Evolutionary conservation across 495 filamentous ascomycete genomes (phyloP).

Genomic region (Margaritispora aquatica): DNA sequence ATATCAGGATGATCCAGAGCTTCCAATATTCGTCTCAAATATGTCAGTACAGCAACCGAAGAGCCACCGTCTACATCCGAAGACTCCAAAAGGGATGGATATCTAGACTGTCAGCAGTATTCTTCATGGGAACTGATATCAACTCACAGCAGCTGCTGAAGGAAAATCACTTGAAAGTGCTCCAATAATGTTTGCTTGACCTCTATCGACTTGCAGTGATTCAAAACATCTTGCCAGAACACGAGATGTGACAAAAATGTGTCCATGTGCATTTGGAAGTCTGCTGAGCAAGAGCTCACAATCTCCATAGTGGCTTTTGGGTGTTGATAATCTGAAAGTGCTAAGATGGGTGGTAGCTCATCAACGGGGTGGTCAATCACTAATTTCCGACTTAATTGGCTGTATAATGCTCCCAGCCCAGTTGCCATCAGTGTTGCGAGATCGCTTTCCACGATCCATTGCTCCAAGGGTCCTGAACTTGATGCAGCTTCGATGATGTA

Average conservation of each 20-base stretch:
- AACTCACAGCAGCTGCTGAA: slow-evolving; percentile 89
- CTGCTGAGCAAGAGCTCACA: slow-evolving; percentile 59
- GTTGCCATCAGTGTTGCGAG: slow-evolving; percentile 96
- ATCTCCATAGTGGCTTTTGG: slow-evolving; percentile 56
- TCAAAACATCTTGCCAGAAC: slow-evolving; percentile 97
- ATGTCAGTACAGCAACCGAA: slow-evolving; percentile 90
- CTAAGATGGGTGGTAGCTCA: slow-evolving; percentile 72
- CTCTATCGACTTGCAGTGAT: slow-evolving; percentile 87
- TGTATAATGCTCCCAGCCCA: slow-evolving; percentile 90
- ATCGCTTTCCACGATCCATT: slow-evolving; percentile 96
- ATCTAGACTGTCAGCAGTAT: slow-evolving; percentile 46
- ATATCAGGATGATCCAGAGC: slow-evolving; percentile 87
- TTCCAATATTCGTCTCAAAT: slow-evolving; percentile 84
- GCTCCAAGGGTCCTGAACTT: slow-evolving; percentile 71
- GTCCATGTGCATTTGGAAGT: slow-evolving; percentile 74
- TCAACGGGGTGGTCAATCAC: slow-evolving; percentile 55
- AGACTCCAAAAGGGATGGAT: slow-evolving; percentile 91
- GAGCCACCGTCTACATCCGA: slow-evolving; percentile 96
- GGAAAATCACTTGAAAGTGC: slow-evolving; percentile 94
- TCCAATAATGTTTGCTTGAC: slow-evolving; percentile 89
- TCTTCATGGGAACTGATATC: neutral
- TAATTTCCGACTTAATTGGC: slow-evolving; percentile 78
- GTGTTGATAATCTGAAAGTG: slow-evolving; percentile 75
- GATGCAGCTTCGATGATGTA: slow-evolving; percentile 95
- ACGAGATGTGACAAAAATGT: slow-evolving; percentile 91